Conservation (phyloP, 148 eudicot genomes). For the Fagopyrum homotropicum region DNA sequence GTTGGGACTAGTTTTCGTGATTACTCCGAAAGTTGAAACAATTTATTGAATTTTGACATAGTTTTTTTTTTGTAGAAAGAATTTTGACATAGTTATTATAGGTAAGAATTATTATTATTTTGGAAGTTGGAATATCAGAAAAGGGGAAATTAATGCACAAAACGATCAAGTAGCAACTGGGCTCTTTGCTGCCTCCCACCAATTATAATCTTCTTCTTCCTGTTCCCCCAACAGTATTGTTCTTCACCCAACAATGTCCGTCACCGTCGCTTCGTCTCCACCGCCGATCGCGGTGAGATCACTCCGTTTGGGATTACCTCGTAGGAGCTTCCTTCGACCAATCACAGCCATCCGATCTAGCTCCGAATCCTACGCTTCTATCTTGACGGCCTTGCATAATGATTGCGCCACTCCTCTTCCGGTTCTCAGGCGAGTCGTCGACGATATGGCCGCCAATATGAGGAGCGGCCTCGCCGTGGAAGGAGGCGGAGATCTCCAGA, state of each 20-base stretch:
- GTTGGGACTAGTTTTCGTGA: too few relatives aligned
- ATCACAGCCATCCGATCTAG: constrained; percentile 45
- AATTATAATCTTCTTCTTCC: background rate
- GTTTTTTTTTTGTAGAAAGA: too few relatives aligned
- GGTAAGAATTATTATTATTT: background rate
- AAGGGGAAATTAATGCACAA: background rate
- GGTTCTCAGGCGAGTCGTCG: constrained; percentile 65
- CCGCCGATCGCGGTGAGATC: constrained; percentile 29
- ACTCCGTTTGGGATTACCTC: constrained; percentile 18
- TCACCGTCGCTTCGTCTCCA: constrained; percentile 19
- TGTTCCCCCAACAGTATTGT: background rate
- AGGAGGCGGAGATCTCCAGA: constrained; percentile 61
- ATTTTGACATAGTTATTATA: background rate
- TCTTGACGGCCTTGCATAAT: constrained; percentile 38
- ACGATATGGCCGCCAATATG: constrained; percentile 65
- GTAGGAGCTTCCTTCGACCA: constrained; percentile 15
- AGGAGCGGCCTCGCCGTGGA: constrained; percentile 53
- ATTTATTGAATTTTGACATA: background rate
- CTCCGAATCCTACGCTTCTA: constrained; percentile 19
- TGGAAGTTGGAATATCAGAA: background rate
- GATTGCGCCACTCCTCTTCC: constrained; percentile 64
- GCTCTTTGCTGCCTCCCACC: constrained; percentile 5
- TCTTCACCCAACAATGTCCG: constrained; percentile 24
- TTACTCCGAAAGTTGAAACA: too few relatives aligned
- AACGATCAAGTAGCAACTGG: background rate